Evolutionary conservation across 345 rosid genomes (phyloP).

Genomic region (Syzygium jambos): DNA sequence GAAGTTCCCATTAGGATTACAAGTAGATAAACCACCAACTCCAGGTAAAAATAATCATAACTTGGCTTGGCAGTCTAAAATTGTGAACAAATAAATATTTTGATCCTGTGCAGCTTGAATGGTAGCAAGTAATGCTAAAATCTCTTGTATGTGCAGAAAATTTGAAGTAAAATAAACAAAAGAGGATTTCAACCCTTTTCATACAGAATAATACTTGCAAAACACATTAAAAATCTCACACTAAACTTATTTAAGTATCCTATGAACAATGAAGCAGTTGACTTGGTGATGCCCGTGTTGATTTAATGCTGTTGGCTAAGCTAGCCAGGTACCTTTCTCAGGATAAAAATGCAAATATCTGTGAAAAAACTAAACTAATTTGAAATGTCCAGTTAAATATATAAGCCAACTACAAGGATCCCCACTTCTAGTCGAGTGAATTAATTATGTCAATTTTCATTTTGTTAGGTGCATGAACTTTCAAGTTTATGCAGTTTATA

Average conservation of each 20-base stretch:
- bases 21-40: neutral
- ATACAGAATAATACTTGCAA: neutral
- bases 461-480: neutral
- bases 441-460: neutral
- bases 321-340: neutral
- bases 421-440: neutral
- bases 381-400: neutral
- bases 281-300: neutral
- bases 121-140: neutral
- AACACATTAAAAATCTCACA: neutral
- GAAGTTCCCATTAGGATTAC: neutral
- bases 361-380: neutral
- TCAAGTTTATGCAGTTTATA: neutral
- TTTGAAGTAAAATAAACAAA: neutral
- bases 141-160: neutral
- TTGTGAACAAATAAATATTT: neutral
- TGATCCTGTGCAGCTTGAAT: neutral
- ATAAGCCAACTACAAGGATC: neutral
- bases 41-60: neutral
- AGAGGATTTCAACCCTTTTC: neutral
- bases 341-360: neutral
- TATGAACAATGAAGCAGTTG: neutral
- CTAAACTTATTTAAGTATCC: neutral
- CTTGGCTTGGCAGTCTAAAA: neutral
- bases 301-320: neutral